phyloP scores from a whole-genome alignment of 1,284 basidiomycete species.

The Sparassis latifolia region DNA sequence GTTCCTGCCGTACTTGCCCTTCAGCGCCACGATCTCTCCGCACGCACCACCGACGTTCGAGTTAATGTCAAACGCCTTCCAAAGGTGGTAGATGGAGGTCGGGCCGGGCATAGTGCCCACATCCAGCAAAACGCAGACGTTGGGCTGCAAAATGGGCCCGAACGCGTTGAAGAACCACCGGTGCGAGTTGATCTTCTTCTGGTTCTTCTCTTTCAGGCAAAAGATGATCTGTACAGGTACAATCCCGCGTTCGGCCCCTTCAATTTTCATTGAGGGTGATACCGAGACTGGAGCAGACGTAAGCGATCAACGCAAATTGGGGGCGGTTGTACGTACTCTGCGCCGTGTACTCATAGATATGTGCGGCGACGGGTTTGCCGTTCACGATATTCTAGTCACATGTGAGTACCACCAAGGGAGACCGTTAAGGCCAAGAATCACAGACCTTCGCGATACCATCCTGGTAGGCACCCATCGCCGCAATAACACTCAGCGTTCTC shows the following conservation, averaged over 20 bases:
- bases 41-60: constrained; percentile 95
- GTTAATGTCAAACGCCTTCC: constrained; percentile 97
- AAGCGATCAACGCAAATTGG: constrained; percentile 2
- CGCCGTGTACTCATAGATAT: constrained; percentile 93
- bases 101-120: constrained; percentile 92
- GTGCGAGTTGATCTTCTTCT: constrained; percentile 93
- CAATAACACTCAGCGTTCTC: constrained; percentile 79
- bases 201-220: constrained; percentile 90
- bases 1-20: constrained; percentile 75
- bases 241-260: constrained; percentile 72
- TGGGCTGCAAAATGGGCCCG: constrained; percentile 72
- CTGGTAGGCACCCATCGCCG: constrained; percentile 80
- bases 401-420: too few species aligned
- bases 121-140: constrained; percentile 91
- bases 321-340: constrained; percentile 51
- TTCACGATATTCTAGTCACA: constrained; percentile 68
- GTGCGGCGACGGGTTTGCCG: constrained; percentile 80
- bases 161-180: constrained; percentile 92
- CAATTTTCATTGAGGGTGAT: constrained; percentile 74
- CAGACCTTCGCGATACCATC: constrained; percentile 83
- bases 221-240: constrained; percentile 92
- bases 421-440: not conserved
- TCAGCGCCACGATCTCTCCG: constrained; percentile 93
- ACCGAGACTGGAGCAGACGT: constrained; percentile 59
- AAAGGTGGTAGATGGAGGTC: constrained; percentile 89